These are phyloP conservation scores for Isoetes taiwanensis DNA, from an alignment of 75 land plant species.

Conservation along the genomic window DNA sequence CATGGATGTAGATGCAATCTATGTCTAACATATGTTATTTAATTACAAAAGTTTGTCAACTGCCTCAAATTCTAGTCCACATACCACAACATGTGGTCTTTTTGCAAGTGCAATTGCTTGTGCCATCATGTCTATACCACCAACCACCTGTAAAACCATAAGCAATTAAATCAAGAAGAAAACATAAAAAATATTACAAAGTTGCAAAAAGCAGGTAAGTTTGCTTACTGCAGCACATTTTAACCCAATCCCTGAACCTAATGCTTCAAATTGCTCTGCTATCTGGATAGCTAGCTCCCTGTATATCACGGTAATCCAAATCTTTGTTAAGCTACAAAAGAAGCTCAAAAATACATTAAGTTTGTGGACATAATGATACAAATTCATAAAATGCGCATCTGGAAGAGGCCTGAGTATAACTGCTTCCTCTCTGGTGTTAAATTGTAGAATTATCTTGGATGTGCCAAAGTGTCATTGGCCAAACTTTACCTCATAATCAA, in stretches of 20 bases:
- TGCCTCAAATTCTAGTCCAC: not conserved
- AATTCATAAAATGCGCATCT: too few species aligned
- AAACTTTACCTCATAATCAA: too few species aligned
- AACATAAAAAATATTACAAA: not conserved
- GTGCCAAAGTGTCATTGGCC: too few species aligned
- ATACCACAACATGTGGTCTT: slow-evolving; percentile 82
- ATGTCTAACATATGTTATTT: not conserved
- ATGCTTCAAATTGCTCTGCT: slow-evolving; percentile 84
- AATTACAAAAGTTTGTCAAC: not conserved
- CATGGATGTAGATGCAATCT: not conserved
- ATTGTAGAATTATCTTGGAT: too few species aligned
- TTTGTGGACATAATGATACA: too few species aligned
- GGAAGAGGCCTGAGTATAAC: not conserved
- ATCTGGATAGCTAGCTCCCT: slow-evolving; percentile 97
- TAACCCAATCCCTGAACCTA: slow-evolving; percentile 71
- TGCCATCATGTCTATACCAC: slow-evolving; percentile 67
- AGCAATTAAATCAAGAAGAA: not conserved
- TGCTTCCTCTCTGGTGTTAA: too few species aligned
- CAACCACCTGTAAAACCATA: slow-evolving; percentile 51
- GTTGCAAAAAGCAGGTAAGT: not conserved
- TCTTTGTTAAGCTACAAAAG: too few species aligned
- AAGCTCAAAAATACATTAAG: too few species aligned
- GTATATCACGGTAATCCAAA: slow-evolving; percentile 1
- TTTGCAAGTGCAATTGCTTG: slow-evolving; percentile 59
- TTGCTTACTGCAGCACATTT: slow-evolving; percentile 68